Base-by-base conservation (phyloP, 768 basidiomycete species). In the Candolleomyces eurysporus region DNA sequence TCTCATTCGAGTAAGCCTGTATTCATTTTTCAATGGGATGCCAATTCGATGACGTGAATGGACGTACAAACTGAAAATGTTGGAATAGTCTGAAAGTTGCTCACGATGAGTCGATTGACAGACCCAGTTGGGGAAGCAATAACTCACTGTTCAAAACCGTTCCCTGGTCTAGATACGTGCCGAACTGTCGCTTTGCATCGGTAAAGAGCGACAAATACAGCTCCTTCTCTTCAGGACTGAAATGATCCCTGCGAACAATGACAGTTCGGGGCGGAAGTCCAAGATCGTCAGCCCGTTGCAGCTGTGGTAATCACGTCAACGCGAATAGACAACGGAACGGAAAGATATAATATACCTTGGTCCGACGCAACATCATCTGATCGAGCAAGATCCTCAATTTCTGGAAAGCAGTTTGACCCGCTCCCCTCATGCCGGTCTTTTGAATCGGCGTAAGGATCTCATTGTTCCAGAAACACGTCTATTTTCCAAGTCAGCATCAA, bases 401-500 rank as follows among this genome's bases (percentile, higher is more conserved):
- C 78, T 91, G 94, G 82, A 98, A 98, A 0, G 95, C 96, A 11
- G 72, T 72, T 64, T 81, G 79, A 10, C 96, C 96, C 3, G 90
- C 86, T 1, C 91, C 93, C 5, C 71, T 65, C 84, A 96, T 91
- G 30, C 91, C 96, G 63, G 89, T 79, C 72, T 89, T 94, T 74
- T 98, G 95, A 62, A 99, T 99, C 0, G 97, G 97, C 0, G 94
- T 94, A 61, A 98, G 76, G 63, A 99, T 96, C 74, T 98, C 92
- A 64, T 90, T 92, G 72, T 97, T 96, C 92, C 96, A 98, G 73
- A 94, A 94, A 75, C 96, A 98, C 11, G 92, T 92, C 88, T 92
- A 54, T 16, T 48, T 8, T 8, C 11, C 36, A 52, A 48, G 51
- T 6, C 22, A 60, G 51, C 36, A 48, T 59, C 5, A 68, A 63